Base-by-base conservation (phyloP, 768 basidiomycete species). In the Termitomyces sp. region DNA sequence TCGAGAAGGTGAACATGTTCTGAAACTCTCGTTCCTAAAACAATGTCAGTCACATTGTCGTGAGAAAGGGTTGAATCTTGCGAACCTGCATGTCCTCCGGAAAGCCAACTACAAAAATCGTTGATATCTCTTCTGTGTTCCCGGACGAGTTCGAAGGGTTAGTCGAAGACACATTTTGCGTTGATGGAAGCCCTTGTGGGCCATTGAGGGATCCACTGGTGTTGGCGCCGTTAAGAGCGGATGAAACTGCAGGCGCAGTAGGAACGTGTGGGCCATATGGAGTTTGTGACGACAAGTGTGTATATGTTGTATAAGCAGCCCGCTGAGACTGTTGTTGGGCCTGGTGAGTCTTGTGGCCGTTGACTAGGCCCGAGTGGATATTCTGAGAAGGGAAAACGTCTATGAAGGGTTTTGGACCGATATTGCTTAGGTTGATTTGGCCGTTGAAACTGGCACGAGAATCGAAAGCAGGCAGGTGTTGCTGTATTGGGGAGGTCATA, bases 51-150 rank as follows among this genome's bases (percentile, higher is more conserved):
- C 54, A 63, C 65, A 59, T 62, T 6, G 15, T 16, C 5, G 27
- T 8, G 9, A 39, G 44, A 60, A 54, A 57, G 20, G 6, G 54
- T 36, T 18, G 20, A 7, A 2, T 4, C 9, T 22, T 18, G 81
- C 88, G 63, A 66, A 93, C 95, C 83, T 90, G 88, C 92, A 98
- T 98, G 67, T 99, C 97, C 58, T 99, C 97, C 4, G 97, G 97
- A 71, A 99, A 99, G 0, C 97, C 97, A 30, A 98, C 96, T 3
- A 99, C 95, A 63, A 99, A 99, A 63, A 97, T 95, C 6, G 95
- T 97, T 12, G 91, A 95, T 49, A 97, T 97, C 67, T 96, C 94
- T 71, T 97, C 95, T 58, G 85, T 84, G 41, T 75, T 71, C 33
- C 68, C 60, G 34, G 68, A 69, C 2, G 68, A 59, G 31, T 63